A percentile compares a stretch with the other conserved stretches of the same genome.
phyloP scores from a whole-genome alignment of 2,329 filamentous ascomycete species.

The Fusarium cicatricum region DNA sequence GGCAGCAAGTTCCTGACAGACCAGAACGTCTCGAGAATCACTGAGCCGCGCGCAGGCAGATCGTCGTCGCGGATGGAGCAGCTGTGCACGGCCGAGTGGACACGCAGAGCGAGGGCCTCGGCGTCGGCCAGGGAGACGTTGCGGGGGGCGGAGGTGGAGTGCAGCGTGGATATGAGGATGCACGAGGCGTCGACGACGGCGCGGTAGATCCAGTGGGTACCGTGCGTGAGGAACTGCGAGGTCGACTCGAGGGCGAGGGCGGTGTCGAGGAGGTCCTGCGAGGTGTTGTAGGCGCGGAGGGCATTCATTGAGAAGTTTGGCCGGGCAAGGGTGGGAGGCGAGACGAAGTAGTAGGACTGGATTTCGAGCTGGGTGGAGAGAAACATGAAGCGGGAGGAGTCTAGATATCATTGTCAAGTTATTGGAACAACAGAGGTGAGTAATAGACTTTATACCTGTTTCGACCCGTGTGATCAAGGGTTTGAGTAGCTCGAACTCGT shows the following conservation, averaged over 20 bases:
- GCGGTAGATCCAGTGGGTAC: constrained; percentile 60
- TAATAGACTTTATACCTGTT: constrained; percentile 48
- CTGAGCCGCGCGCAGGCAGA: constrained; percentile 54
- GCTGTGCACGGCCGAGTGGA: constrained; percentile 49
- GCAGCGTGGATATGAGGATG: constrained; percentile 55
- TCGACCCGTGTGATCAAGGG: constrained; percentile 56
- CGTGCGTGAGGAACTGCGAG: constrained; percentile 53
- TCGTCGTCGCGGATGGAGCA: constrained; percentile 60
- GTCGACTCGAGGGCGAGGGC: constrained; percentile 54
- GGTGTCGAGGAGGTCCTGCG: constrained; percentile 54
- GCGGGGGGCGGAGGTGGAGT: constrained; percentile 51
- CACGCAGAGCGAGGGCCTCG: constrained; percentile 42
- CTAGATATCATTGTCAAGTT: constrained; percentile 38
- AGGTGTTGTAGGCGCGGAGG: constrained; percentile 58
- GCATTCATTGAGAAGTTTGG: constrained; percentile 53
- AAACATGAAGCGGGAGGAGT: constrained; percentile 58
- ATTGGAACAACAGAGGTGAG: neutral
- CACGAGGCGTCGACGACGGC: constrained; percentile 56
- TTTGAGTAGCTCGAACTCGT: constrained; percentile 60
- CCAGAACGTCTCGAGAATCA: constrained; percentile 61
- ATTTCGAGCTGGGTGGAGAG: constrained; percentile 61
- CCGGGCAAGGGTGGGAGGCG: constrained; percentile 50
- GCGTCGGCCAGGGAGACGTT: constrained; percentile 45
- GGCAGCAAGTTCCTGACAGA: constrained; percentile 50
- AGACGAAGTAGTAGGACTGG: constrained; percentile 61